phyloP scores from a whole-genome alignment of 2,329 filamentous ascomycete species.

The Thielaviopsis euricoi region DNA sequence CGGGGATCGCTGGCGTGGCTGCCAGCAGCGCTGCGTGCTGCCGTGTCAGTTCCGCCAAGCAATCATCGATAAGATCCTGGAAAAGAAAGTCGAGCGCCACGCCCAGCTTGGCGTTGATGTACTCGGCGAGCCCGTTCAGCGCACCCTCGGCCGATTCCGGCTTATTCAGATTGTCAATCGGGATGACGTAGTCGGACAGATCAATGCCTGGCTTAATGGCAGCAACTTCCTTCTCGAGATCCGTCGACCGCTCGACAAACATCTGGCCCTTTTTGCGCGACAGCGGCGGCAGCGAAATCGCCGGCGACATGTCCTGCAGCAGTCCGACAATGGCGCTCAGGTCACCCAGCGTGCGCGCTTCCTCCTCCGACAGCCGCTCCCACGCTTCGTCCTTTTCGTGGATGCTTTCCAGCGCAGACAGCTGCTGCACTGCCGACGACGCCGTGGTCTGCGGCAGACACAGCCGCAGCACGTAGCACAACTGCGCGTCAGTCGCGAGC shows the following conservation, averaged over 20 bases:
- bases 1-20: conserved; percentile 4
- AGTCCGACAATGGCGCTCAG: conserved; percentile 24
- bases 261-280: conserved; percentile 24
- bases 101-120: conserved; percentile 23
- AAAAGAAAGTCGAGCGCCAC: conserved; percentile 27
- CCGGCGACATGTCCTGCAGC: conserved; percentile 21
- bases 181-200: conserved; percentile 23
- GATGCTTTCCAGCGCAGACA: conserved; percentile 24
- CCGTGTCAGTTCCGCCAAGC: conserved; percentile 19
- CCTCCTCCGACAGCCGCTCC: conserved; percentile 20
- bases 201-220: conserved; percentile 23
- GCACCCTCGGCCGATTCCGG: conserved; percentile 22
- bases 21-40: conserved; percentile 17
- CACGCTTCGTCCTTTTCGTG: conserved; percentile 21
- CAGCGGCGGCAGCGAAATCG: conserved; percentile 21
- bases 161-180: conserved; percentile 26
- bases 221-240: conserved; percentile 24
- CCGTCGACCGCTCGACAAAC: conserved; percentile 20
- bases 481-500: conserved; percentile 21
- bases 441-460: conserved; percentile 23
- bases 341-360: conserved; percentile 21
- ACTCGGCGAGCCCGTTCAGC: conserved; percentile 21
- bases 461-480: conserved; percentile 26
- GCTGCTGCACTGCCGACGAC: conserved; percentile 28
- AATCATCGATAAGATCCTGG: conserved; percentile 25